Evolutionary conservation across 805 yeast genomes (phyloP).

Genomic region (Sugiyamaella smithiae): DNA sequence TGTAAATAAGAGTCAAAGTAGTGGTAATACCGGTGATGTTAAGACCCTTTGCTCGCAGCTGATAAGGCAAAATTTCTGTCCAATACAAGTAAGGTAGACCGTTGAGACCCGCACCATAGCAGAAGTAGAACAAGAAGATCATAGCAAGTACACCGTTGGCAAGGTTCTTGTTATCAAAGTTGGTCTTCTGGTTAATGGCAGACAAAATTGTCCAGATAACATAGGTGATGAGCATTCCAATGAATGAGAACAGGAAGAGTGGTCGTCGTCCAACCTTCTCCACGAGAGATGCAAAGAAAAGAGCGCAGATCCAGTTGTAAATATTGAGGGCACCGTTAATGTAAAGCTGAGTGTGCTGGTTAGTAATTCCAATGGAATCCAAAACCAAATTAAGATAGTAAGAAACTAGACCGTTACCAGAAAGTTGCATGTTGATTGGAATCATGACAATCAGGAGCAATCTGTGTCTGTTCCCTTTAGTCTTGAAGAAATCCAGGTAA

Average conservation of each 20-base stretch:
- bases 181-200: constrained; percentile 44
- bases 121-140: constrained; percentile 40
- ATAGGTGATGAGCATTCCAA: constrained; percentile 18
- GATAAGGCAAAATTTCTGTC: constrained; percentile 32
- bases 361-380: constrained; percentile 51
- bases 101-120: constrained; percentile 16
- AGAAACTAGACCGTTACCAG: constrained; percentile 20
- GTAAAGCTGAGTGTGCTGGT: constrained; percentile 17
- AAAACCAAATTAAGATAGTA: constrained; percentile 53
- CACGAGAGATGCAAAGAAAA: constrained; percentile 16
- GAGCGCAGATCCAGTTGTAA: constrained; percentile 12
- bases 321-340: constrained; percentile 19
- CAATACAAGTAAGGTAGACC: constrained; percentile 39
- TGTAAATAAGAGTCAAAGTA: constrained; percentile 76
- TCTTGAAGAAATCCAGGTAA: constrained; percentile 11
- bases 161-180: constrained; percentile 40
- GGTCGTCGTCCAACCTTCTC: constrained; percentile 17
- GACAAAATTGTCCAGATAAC: constrained; percentile 44
- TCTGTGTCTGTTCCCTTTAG: constrained; percentile 14
- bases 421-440: constrained; percentile 12
- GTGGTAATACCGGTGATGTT: constrained; percentile 35
- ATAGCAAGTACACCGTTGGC: constrained; percentile 50
- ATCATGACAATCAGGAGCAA: constrained; percentile 9
- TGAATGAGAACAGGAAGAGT: constrained; percentile 13
- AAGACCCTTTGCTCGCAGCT: constrained; percentile 20